Conservation (phyloP, 2,329 filamentous ascomycete species). For the Beauveria varroae region DNA sequence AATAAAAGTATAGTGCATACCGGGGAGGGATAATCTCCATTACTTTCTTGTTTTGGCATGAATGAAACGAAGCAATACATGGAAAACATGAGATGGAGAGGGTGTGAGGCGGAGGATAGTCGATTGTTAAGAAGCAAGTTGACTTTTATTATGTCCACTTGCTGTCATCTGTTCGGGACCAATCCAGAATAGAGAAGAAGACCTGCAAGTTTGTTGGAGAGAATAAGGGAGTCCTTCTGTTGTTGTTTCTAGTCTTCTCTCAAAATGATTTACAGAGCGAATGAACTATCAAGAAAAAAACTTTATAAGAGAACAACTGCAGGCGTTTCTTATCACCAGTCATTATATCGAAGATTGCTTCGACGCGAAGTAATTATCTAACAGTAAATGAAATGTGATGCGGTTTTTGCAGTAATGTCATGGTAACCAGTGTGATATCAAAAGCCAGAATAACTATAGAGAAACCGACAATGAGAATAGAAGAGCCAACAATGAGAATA, state of each 20-base stretch:
- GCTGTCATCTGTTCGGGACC: neutral
- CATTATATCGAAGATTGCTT: no score
- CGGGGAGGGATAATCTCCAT: neutral
- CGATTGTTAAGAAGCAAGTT: neutral
- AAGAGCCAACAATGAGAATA: neutral
- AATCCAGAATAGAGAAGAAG: neutral
- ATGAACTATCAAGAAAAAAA: constrained; percentile 4
- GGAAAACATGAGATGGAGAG: neutral
- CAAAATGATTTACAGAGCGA: neutral
- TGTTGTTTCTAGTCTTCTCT: neutral
- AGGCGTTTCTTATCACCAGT: no score
- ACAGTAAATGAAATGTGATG: neutral
- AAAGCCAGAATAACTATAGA: neutral
- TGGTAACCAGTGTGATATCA: constrained; percentile 1
- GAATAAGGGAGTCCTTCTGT: neutral
- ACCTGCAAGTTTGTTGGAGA: neutral
- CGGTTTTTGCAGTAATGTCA: neutral
- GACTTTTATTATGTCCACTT: neutral
- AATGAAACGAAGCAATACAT: neutral
- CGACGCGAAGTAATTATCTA: neutral
- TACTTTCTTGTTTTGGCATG: neutral
- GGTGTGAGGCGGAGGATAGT: neutral
- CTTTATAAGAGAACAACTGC: neutral
- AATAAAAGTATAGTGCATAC: neutral
- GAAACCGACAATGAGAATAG: neutral